Base-by-base conservation (phyloP, 257 asterid species). In the Thymus mandschuricus region DNA sequence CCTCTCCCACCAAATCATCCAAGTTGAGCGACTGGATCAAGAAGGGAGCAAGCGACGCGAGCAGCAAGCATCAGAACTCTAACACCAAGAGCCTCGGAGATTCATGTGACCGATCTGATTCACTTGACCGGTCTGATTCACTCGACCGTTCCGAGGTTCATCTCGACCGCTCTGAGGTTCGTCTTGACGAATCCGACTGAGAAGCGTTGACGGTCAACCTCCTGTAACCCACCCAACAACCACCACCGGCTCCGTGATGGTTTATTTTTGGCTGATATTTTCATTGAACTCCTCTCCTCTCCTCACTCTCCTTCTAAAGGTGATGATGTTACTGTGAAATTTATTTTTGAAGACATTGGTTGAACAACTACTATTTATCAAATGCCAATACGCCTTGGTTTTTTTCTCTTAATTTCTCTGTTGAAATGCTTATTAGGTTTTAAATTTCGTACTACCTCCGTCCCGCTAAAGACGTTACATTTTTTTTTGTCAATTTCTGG, bases 1-100 rank as follows among this genome's bases (percentile, higher is more conserved):
- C 85, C 29, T 60, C 85, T 45, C 73, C 79, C 13, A 40, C 89
- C 57, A 80, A 73, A 70, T 44, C 86, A 34, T 46, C 76, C 0
- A 82, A 68, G 77, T 13, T 82, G 60, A 76, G 72, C 3, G 82
- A 82, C 59, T 74, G 85, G 85, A 67, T 78, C 68, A 77, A 80
- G 57, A 80, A 70, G 43, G 87, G 81, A 41, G 80, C 49, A 44
- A 44, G 75, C 35, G 65, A 81, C 30, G 68, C 71, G 28, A 71
- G 71, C 79, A 56, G 69, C 72, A 61, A 75, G 70, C 70, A 78
- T 49, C 74, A 68, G 68, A 40, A 62, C 12, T 29, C 76, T 0
- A 78, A 71, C 59, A 49, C 76, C 21, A 72, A 76, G 31, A 61
- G 68, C 54, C 6, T 28, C 10, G 84, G n/a, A 60, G 87, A 72